Conservation (phyloP, 1,284 basidiomycete genomes). For the Ustilago loliicola region DNA sequence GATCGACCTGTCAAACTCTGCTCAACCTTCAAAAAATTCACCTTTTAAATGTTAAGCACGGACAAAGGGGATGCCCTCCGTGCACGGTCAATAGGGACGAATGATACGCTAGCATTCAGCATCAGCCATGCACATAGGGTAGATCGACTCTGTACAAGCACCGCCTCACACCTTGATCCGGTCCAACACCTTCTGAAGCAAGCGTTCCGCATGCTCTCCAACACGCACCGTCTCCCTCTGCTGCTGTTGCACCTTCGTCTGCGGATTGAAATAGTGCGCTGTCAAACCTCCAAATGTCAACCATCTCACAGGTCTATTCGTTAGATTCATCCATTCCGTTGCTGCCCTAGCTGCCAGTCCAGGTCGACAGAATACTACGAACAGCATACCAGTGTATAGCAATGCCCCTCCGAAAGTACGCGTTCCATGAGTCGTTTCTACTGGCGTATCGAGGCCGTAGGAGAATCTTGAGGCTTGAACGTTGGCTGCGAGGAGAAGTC, state of each 20-base stretch:
- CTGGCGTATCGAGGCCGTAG: not conserved
- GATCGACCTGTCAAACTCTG: constrained; percentile 34
- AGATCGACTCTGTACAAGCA: not conserved
- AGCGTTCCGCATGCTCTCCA: not conserved
- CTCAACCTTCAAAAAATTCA: constrained; percentile 10
- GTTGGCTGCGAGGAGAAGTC: not conserved
- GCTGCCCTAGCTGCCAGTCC: not conserved
- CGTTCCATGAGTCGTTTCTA: constrained; percentile 15
- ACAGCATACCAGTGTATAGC: constrained; percentile 16
- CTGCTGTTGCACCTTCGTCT: constrained; percentile 3
- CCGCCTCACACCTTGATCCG: not conserved
- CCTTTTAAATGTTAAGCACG: not conserved
- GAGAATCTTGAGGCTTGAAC: not conserved
- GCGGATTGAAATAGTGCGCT: constrained; percentile 11
- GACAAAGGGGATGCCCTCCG: not conserved
- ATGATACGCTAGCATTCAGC: not conserved
- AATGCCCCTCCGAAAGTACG: constrained; percentile 11
- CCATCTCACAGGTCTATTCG: constrained; percentile 2
- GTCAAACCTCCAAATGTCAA: constrained; percentile 13
- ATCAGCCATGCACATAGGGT: not conserved
- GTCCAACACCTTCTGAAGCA: not conserved
- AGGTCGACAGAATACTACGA: constrained; percentile 10
- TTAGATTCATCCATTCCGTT: constrained; percentile 6
- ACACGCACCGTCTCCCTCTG: constrained; percentile 3
- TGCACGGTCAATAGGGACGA: not conserved